Base-by-base conservation (phyloP, 441 rosid genomes). In the Euphorbia celastroides region DNA sequence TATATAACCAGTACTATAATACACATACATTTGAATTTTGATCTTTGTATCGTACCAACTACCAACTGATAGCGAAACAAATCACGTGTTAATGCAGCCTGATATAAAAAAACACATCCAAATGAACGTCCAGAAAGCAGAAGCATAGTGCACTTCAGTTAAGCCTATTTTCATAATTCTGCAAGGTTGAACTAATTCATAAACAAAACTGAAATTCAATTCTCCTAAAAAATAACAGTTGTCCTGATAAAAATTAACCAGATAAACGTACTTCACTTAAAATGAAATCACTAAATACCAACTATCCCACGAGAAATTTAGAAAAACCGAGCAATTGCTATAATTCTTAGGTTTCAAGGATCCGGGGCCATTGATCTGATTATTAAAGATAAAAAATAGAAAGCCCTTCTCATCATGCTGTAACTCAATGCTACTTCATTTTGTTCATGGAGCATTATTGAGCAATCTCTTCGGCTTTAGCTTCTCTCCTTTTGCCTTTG, bases 401-500 rank as follows among this genome's bases (percentile, higher is more conserved):
- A 28, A 11, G 5, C n/a, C n/a, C 34, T 63, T 36, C 14, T 44
- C 51, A 8, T 10, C 63, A 30, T 46, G 73, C 72, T 75, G 57
- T 74, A 69, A 12, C 76, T 54, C 22, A 57, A 71, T 73, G 14
- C 34, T 28, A 51, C 4, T 56, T 31, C 48, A 9, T 2, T n/a
- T 28, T 16, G 31, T 52, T 20, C 57, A 41, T 34, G 28, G 17
- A 12, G 14, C 51, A 8, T 65, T 46, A 56, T 31, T 17, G 79
- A 58, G 76, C 71, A 3, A 73, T 59, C 16, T 51, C 75, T 75
- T 77, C 80, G 58, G 72, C 65, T 55, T 77, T 75, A 42, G 32
- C 70, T 64, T 80, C 83, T 67, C 75, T 87, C 77, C 75, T 85
- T 79, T 70, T 88, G 62, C 89, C 83, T 72, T 83, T 87, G 70